Base-by-base conservation (phyloP, 169 alveolate genomes). In the Hepatocystis sp. region DNA sequence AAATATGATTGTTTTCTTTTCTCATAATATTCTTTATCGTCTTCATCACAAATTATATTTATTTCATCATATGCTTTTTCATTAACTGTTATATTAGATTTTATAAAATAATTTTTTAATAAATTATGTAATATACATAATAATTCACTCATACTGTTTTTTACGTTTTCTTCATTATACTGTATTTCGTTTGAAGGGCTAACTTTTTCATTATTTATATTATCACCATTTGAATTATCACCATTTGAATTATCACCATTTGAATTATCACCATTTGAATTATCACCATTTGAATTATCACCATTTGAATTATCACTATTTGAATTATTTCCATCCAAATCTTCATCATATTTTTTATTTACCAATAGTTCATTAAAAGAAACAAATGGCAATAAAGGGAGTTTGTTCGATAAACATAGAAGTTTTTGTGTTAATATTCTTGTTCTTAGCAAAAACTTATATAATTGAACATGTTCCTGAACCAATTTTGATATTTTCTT, bases 1-100 rank as follows among this genome's bases (percentile, higher is more conserved):
- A 39, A 13, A 68, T 68, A 68, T 11, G 56, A 17, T 7, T 49
- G 39, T 68, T 15, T 68, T 47, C 86, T 55, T 5, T 68, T 68
- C 56, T 68, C 71, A 60, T 39, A 68, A 44, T 27, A 68, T 32
- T 36, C 30, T 68, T 68, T 58, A 68, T 68, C 86, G n/a, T 68
- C 86, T 68, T 68, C 71, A 68, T 68, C 86, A 40, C 71, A 68
- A 39, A 68, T 68, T 55, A 68, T 56, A 25, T 68, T 58, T 40
- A 68, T 19, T 55, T 68, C 64, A 47, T 68, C 56, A 32, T 30
- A 39, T 56, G 28, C 47, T 10, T 68, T 40, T 68, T 68, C 58
- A 55, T 55, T 55, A 55, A 68, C 13, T 27, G 63, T 44, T 15
- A 68, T 55, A 42, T 68, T 61, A 39, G 10, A 13, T 60, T 68